Evolutionary conservation across 768 basidiomycete species (phyloP), one percentile per base, ranked within the genome.

Genomic region (Boletus edulis): DNA sequence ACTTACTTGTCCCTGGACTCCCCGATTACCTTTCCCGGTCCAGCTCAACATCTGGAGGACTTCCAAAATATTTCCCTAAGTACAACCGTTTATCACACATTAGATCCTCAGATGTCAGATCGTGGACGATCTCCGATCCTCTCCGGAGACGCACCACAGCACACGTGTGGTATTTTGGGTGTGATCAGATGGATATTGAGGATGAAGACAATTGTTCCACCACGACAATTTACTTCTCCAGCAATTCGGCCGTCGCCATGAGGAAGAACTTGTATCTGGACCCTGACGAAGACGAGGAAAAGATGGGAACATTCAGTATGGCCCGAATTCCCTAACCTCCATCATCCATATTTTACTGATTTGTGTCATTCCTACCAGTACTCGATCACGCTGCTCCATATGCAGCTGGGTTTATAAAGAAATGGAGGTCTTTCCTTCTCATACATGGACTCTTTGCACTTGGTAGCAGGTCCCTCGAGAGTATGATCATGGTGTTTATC

Each of bases 1-100:
- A 65, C 39, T 18, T 59, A 5, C 48, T 62, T 39, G 46, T 60
- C 4, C 63, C 60, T 1, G 63, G 63, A 40, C 5, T 64, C 3
- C 63, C 63, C n/a, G 56, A 62, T 31, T 56, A 22, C n/a, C 47
- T 64, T 8, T 37, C 22, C 18, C 27, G 22, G 11, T 65, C 63
- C 15, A 56, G 54, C 8, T 54, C 56, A 10, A 64, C 56, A 11
- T 64, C 63, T 7, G 52, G 63, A 38, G 47, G 58, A 22, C 12
- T 27, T 15, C 1, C 50, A 18, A 62, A 62, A 17, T n/a, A 11
- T 5, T 62, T 65, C 20, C 50, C 49, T 5, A 22, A 49, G 20
- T 62, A 64, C 32, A 51, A 57, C 17, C 22, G 9, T 32, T 51
- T 31, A 29, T 46, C 3, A 22, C n/a, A 40, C 4, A 27, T 37